A percentile compares a stretch with the other conserved stretches of the same genome.
phyloP scores from a whole-genome alignment of 2,329 filamentous ascomycete genomes.

The Nectriaceae sp. region DNA sequence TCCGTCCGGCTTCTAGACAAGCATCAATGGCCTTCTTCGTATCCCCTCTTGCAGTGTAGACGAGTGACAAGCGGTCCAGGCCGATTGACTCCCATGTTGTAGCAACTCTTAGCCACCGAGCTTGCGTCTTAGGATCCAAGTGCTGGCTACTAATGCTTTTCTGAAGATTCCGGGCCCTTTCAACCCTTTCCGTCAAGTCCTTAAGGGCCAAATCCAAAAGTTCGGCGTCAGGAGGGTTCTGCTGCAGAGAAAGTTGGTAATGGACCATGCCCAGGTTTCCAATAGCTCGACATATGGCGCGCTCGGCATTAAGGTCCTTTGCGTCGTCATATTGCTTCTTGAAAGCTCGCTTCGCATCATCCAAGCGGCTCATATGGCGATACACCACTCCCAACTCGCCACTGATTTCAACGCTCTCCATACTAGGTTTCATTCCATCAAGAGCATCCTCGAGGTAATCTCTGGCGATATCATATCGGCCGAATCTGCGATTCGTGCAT shows the following conservation, averaged over 20 bases:
- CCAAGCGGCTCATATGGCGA: slow-evolving; percentile 31
- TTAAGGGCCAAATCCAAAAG: slow-evolving; percentile 30
- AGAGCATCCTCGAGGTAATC: slow-evolving; percentile 24
- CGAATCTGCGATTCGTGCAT: slow-evolving; percentile 31
- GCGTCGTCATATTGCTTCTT: slow-evolving; percentile 32
- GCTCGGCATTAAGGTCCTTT: slow-evolving; percentile 21
- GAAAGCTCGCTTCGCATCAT: slow-evolving; percentile 29
- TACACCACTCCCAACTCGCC: slow-evolving; percentile 37
- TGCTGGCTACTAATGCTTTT: background rate
- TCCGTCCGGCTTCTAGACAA: slow-evolving; percentile 15
- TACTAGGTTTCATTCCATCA: slow-evolving; percentile 11
- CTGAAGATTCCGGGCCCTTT: slow-evolving; percentile 6
- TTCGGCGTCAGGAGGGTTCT: slow-evolving; percentile 8
- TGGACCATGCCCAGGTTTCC: slow-evolving; percentile 40
- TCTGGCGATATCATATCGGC: slow-evolving; percentile 29
- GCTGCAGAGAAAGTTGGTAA: slow-evolving; percentile 31
- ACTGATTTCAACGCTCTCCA: slow-evolving; percentile 20
- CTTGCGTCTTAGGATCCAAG: background rate
- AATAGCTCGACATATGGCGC: slow-evolving; percentile 32
- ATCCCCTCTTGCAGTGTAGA: slow-evolving; percentile 27
- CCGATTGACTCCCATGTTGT: slow-evolving; percentile 31
- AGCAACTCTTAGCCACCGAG: background rate
- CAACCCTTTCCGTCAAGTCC: slow-evolving; percentile 28
- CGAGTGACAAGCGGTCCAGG: slow-evolving; percentile 35
- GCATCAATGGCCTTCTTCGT: slow-evolving; percentile 21